A percentile compares a stretch with the other conserved stretches of the same genome.
phyloP scores from a whole-genome alignment of 176 grass and related monocot species.

The Oryza glumipatula region DNA sequence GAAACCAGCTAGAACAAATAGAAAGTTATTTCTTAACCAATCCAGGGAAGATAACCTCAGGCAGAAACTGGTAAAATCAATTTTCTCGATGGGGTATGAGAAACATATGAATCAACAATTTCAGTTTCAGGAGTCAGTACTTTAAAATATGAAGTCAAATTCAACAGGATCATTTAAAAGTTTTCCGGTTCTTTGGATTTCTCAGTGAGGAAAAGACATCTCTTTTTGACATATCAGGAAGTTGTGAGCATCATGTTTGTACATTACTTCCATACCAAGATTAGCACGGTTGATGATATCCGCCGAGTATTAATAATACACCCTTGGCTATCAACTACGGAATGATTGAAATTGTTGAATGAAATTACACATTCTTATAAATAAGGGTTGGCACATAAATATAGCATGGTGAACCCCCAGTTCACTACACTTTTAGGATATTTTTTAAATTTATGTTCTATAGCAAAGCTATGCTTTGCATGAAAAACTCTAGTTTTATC shows the following conservation, averaged over 20 bases:
- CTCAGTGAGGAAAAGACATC: background rate
- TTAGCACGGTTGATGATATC: background rate
- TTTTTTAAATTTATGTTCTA: conserved; percentile 1
- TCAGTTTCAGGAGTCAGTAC: background rate
- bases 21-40: background rate
- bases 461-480: background rate
- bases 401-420: background rate
- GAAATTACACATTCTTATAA: conserved; percentile 6
- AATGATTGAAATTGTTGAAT: background rate
- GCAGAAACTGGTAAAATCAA: background rate
- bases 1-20: conserved; percentile 23
- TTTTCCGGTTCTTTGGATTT: background rate
- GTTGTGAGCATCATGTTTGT: background rate
- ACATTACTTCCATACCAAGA: background rate
- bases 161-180: background rate
- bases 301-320: background rate
- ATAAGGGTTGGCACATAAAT: background rate
- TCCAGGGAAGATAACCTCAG: background rate
- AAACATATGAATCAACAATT: background rate
- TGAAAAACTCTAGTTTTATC: background rate
- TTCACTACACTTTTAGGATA: conserved; percentile 1
- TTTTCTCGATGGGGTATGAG: background rate
- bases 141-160: background rate
- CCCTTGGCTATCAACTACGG: background rate
- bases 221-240: conserved; percentile 1